These are phyloP conservation scores for Pelargonium australe DNA, from an alignment of 441 rosid genomes.

Conservation along the genomic window DNA sequence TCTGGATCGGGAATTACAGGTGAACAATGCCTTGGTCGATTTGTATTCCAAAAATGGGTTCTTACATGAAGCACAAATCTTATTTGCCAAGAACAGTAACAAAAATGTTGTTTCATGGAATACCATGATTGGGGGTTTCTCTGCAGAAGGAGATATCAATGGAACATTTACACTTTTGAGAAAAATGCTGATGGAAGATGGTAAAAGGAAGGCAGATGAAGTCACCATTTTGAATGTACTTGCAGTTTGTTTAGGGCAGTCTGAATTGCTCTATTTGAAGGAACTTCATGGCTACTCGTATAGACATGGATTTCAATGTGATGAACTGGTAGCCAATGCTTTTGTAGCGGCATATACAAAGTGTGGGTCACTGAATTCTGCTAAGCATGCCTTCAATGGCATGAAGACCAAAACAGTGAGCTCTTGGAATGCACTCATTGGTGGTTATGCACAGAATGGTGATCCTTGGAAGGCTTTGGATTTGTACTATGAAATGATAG, in stretches of 20 bases:
- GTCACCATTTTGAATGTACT: conserved; percentile 49
- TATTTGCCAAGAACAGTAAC: conserved; percentile 33
- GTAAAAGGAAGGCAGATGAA: conserved; percentile 31
- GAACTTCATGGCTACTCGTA: conserved; percentile 56
- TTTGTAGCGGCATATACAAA: conserved; percentile 55
- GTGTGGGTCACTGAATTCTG: conserved; percentile 38
- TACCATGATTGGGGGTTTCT: conserved; percentile 43
- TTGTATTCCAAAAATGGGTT: conserved; percentile 58
- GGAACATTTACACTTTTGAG: conserved; percentile 35
- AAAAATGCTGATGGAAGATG: conserved; percentile 36
- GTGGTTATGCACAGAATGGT: conserved; percentile 48
- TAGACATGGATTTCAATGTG: conserved; percentile 36
- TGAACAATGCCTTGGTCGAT: conserved; percentile 52
- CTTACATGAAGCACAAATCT: conserved; percentile 33
- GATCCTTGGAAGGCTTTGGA: conserved; percentile 42
- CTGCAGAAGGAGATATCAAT: conserved; percentile 30
- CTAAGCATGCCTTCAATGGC: conserved; percentile 36
- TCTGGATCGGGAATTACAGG: conserved; percentile 36
- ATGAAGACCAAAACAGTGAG: conserved; percentile 41
- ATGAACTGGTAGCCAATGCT: conserved; percentile 49
- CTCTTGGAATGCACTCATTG: conserved; percentile 69
- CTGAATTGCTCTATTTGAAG: conserved; percentile 38
- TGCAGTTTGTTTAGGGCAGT: conserved; percentile 33
- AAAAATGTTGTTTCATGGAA: conserved; percentile 66
- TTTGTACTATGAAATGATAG: conserved; percentile 37